phyloP scores from a whole-genome alignment of 768 basidiomycete genomes.

The Leucosporidium yakuticum region DNA sequence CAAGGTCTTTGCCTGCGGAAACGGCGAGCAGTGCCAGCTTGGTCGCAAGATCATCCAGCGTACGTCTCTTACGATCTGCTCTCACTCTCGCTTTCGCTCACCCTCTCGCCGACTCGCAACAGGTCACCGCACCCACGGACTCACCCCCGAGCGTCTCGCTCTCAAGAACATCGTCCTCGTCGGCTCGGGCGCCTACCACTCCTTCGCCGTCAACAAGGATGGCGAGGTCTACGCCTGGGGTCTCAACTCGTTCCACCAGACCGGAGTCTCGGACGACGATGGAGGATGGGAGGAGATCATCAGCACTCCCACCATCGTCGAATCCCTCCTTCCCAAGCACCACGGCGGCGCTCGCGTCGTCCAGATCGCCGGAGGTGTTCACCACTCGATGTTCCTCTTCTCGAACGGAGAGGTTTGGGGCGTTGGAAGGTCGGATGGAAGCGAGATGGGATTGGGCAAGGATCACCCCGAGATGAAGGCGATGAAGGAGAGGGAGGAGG shows the following conservation, averaged over 20 bases:
- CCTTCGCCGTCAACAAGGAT: slow-evolving; percentile 78
- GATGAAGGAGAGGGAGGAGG: slow-evolving; percentile 38
- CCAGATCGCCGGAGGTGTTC: slow-evolving; percentile 74
- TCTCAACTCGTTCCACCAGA: slow-evolving; percentile 74
- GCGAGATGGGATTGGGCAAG: slow-evolving; percentile 63
- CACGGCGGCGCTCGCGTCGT: slow-evolving; percentile 46
- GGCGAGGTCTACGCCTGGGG: slow-evolving; percentile 94
- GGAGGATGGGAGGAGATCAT: slow-evolving; percentile 45
- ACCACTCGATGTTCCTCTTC: slow-evolving; percentile 86
- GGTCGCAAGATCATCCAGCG: slow-evolving; percentile 73
- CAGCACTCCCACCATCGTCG: slow-evolving; percentile 52
- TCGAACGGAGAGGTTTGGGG: slow-evolving; percentile 75
- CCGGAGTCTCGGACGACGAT: slow-evolving; percentile 50
- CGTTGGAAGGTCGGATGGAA: slow-evolving; percentile 74
- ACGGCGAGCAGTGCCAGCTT: slow-evolving; percentile 82
- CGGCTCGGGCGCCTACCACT: slow-evolving; percentile 77
- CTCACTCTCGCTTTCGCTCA: background rate
- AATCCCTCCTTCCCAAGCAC: slow-evolving; percentile 40
- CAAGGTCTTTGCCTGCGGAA: slow-evolving; percentile 80
- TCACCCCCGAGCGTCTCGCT: slow-evolving; percentile 75
- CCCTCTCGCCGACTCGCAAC: background rate
- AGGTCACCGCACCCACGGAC: slow-evolving; percentile 80
- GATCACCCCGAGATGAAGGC: slow-evolving; percentile 47
- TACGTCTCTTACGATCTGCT: background rate
- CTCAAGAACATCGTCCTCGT: slow-evolving; percentile 67